Evolutionary conservation across 768 basidiomycete genomes (phyloP), one percentile per base, ranked within the genome.

Genomic region (Pholiota conissans): DNA sequence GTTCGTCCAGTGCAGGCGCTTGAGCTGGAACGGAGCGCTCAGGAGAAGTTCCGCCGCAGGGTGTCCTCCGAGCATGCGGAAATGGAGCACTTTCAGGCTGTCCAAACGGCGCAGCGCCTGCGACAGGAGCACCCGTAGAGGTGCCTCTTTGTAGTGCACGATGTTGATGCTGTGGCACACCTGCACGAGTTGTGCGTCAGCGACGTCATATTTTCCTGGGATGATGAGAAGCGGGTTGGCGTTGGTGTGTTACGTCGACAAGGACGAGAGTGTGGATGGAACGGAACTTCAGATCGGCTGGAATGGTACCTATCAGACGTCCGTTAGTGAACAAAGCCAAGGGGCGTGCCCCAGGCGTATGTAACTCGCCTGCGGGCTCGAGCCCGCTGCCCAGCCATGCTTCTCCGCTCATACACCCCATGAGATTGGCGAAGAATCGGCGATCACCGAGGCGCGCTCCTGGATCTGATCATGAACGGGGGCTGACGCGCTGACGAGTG

Each of bases 11-110:
- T 58, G 42, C 13, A 60, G 40, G 8, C 46, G 37, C 16, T 62
- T 50, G 14, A 61, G 37, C 26, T 52, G 34, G 32, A 62, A 60
- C 13, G 57, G 35, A 13, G 30, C 46, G 13, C 29, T 32, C 5
- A 54, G 4, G 2, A 64, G 35, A 1, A 58, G 22, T 39, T 57
- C 61, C 0, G 45, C 55, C 3, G 46, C 45, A 2, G 59, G 61
- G 10, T 52, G 52, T 2, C 59, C 61, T 5, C 56, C 58, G 45
- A 62, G 58, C 10, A 49, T 32, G 14, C 58, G 49, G 16, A 60
- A 62, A 6, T 49, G 32, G 3, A 63, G 47, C 2, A 34, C 30
- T 24, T 51, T 56, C 26, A 63, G 27, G 2, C 42, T 45, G 16
- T 10, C 11, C 62, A 63, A 61, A 5, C 8, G 16, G 26, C 42